Evolutionary conservation across 2,329 filamentous ascomycete genomes (phyloP).

Genomic region (Cladophialophora exuberans): DNA sequence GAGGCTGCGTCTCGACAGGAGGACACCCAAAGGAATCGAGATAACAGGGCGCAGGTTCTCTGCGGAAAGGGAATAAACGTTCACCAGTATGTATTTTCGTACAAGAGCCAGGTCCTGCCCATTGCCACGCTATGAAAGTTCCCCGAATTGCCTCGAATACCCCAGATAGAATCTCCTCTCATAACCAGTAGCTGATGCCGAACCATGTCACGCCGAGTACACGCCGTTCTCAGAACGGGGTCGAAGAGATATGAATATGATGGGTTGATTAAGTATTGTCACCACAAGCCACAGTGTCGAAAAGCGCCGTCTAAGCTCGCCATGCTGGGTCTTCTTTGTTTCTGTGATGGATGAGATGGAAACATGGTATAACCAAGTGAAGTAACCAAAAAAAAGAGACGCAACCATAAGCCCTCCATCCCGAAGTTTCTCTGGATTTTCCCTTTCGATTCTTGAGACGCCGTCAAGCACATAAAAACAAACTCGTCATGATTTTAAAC

Average conservation of each 20-base stretch:
- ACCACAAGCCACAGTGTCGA: not conserved
- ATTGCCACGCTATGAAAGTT: conserved; percentile 8
- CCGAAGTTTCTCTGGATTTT: no score
- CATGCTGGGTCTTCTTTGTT: conserved; percentile 12
- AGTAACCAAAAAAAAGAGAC: conserved; percentile 11
- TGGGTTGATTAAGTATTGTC: not conserved
- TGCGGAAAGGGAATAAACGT: no score
- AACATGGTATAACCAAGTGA: conserved; percentile 22
- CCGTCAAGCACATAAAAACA: conserved; percentile 21
- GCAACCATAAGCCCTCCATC: conserved; percentile 7
- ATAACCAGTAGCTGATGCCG: no score
- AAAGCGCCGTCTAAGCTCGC: conserved; percentile 6
- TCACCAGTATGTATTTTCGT: conserved; percentile 13
- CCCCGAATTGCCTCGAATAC: no score
- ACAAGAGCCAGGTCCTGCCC: not conserved
- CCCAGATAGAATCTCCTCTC: no score
- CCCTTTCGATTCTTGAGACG: not conserved
- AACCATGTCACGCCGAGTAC: not conserved
- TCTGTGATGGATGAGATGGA: conserved; percentile 1
- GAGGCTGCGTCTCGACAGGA: no score
- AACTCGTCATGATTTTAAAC: conserved; percentile 10
- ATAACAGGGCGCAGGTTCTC: no score
- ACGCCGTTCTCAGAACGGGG: conserved; percentile 10
- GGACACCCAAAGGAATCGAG: no score
- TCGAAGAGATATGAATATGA: not conserved